phyloP scores from a whole-genome alignment of 768 basidiomycete genomes.

The Clitopilus passeckerianus region DNA sequence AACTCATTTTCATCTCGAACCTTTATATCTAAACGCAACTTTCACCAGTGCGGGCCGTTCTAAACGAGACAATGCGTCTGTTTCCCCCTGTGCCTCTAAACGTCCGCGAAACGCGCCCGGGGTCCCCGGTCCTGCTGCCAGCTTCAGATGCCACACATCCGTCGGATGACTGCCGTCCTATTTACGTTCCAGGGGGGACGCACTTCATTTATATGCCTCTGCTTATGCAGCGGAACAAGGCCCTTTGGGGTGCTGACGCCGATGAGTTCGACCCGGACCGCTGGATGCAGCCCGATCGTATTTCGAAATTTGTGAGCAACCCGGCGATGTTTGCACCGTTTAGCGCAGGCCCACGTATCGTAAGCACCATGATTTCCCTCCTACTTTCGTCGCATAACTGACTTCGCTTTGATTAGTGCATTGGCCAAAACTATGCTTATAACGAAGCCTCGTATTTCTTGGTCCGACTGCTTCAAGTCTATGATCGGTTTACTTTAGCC shows the following conservation, averaged over 20 bases:
- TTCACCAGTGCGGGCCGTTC: constrained; percentile 60
- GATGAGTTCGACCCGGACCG: constrained; percentile 76
- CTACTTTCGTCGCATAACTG: neutral
- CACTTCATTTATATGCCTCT: constrained; percentile 57
- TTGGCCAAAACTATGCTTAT: constrained; percentile 72
- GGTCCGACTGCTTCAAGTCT: constrained; percentile 60
- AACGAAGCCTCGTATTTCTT: constrained; percentile 75
- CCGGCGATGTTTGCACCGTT: constrained; percentile 73
- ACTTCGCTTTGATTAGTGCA: constrained; percentile 36
- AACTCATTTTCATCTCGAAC: neutral
- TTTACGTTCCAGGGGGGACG: constrained; percentile 57
- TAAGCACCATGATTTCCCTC: constrained; percentile 18
- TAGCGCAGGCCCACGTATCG: constrained; percentile 63
- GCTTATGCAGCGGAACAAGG: constrained; percentile 61
- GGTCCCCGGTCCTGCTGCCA: constrained; percentile 43
- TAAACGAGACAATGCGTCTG: constrained; percentile 74
- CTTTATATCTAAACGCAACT: constrained; percentile 2
- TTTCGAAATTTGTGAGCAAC: constrained; percentile 46
- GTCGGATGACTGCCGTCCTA: constrained; percentile 26
- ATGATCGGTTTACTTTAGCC: constrained; percentile 54
- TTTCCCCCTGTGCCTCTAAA: constrained; percentile 81
- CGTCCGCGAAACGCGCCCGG: constrained; percentile 49
- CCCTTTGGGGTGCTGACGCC: constrained; percentile 72
- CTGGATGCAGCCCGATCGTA: constrained; percentile 61
- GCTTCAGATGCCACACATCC: constrained; percentile 44